These are phyloP conservation scores for Gypsophila paniculata DNA, from an alignment of 179 eudicot species.

Conservation along the genomic window DNA sequence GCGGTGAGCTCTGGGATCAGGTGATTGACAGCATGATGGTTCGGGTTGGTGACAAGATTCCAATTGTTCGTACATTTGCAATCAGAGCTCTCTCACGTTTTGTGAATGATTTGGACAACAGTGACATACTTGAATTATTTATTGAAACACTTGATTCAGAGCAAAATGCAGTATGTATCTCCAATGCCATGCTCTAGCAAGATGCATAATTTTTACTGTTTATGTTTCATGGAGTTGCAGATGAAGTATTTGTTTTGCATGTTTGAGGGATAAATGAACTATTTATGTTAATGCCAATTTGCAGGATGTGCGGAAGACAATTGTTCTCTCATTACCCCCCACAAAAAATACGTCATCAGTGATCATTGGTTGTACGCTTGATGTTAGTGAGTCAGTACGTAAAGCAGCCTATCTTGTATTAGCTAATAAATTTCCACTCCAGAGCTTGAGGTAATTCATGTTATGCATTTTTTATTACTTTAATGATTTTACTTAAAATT, in stretches of 20 bases:
- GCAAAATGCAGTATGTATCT: slow-evolving; percentile 71
- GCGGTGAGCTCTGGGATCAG: slow-evolving; percentile 83
- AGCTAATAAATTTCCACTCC: slow-evolving; percentile 90
- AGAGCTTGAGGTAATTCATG: slow-evolving; percentile 72
- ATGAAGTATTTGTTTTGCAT: not conserved
- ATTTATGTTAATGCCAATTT: slow-evolving; percentile 17
- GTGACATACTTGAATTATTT: slow-evolving; percentile 74
- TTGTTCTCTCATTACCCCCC: slow-evolving; percentile 78
- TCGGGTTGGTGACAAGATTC: slow-evolving; percentile 70
- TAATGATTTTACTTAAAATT: too few species aligned
- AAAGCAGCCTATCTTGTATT: slow-evolving; percentile 83
- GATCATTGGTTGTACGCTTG: slow-evolving; percentile 76
- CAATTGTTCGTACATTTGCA: slow-evolving; percentile 73
- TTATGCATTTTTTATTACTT: not conserved
- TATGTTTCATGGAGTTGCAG: not conserved
- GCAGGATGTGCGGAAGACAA: slow-evolving; percentile 93
- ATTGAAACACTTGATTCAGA: slow-evolving; percentile 60
- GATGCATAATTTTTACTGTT: slow-evolving; percentile 1
- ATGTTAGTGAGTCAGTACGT: slow-evolving; percentile 86
- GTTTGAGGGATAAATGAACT: slow-evolving; percentile 12
- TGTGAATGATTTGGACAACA: slow-evolving; percentile 80
- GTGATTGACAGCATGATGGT: slow-evolving; percentile 75
- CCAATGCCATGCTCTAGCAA: slow-evolving; percentile 8
- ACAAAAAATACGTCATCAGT: slow-evolving; percentile 60
- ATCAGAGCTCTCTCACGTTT: slow-evolving; percentile 90